Conservation (phyloP, 164 flowering plant species). For the Paratinospora sagittata region DNA sequence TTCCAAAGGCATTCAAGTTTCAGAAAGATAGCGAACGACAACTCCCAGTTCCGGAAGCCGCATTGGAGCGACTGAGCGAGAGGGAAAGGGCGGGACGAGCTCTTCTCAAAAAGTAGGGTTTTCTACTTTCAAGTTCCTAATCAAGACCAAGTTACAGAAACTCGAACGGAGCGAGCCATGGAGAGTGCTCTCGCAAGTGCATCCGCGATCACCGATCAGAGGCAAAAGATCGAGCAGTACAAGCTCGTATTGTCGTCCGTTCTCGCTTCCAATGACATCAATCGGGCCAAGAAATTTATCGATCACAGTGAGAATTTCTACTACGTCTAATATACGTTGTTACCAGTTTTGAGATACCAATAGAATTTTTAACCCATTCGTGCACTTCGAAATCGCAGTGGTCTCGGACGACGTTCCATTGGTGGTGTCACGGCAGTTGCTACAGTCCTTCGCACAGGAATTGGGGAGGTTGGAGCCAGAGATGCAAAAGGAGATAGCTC, state of each 20-base stretch:
- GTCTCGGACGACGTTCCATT: constrained; percentile 87
- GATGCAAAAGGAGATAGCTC: constrained; percentile 81
- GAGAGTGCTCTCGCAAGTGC: constrained; percentile 75
- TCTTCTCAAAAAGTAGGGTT: background rate
- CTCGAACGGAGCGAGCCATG: constrained; percentile 30
- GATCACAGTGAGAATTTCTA: constrained; percentile 56
- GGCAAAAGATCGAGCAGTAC: constrained; percentile 95
- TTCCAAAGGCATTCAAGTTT: too few species aligned
- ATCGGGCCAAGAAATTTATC: constrained; percentile 65
- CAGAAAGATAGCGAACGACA: too few species aligned
- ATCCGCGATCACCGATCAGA: constrained; percentile 68
- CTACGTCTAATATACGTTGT: background rate
- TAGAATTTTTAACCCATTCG: background rate
- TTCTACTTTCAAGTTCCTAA: constrained; percentile 1
- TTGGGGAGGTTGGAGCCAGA: constrained; percentile 69
- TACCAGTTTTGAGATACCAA: background rate
- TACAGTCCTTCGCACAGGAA: constrained; percentile 83
- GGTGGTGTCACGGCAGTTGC: constrained; percentile 91
- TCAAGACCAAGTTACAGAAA: background rate
- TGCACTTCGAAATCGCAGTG: constrained; percentile 34
- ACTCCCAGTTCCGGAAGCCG: too few species aligned
- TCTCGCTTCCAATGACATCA: constrained; percentile 58
- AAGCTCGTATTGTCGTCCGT: constrained; percentile 73
- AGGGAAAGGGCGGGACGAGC: too few species aligned
- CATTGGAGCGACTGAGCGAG: too few species aligned